Percentiles rank a stretch among this genome's conserved stretches.
phyloP scores from a whole-genome alignment of 129 eudicot genomes.

The carrot (Daucus carota) region DH1_v3.0 NC_030382.2:52389501-52390000 shows the following conservation, averaged over 20 bases:
- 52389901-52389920: conserved; percentile 11
- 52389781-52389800: conserved; percentile 17
- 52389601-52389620: no score
- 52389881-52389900: conserved; percentile 22
- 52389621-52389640: no score
- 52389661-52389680: no score
- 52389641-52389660: no score
- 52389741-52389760: conserved; percentile 15
- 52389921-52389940: conserved; percentile 17
- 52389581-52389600: no score
- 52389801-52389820: not conserved
- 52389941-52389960: conserved; percentile 16
- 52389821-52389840: conserved; percentile 12
- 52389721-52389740: no score
- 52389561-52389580: no score
- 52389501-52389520: no score
- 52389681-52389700: no score
- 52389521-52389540: no score
- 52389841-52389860: conserved; percentile 15
- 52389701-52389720: no score
- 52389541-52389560: no score
- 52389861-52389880: conserved; percentile 21
- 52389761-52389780: conserved; percentile 19
- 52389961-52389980: conserved; percentile 17
- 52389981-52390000: conserved; percentile 4